Evolutionary conservation across 352 stramenopile genomes (phyloP), one percentile per base, ranked within the genome.

Genomic region (Peronospora tabacina): DNA sequence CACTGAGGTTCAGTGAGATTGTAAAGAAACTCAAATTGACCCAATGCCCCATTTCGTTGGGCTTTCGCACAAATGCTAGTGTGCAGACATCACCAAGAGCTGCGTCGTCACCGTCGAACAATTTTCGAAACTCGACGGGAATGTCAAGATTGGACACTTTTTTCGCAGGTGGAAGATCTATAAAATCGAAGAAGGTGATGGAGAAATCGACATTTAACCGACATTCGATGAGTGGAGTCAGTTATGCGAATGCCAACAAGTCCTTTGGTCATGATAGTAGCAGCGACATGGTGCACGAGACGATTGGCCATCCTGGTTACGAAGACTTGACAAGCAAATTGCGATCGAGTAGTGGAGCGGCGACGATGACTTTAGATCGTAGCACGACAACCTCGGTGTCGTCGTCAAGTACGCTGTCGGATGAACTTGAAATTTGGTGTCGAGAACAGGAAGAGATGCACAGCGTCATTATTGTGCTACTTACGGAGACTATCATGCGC

Each of bases 391-490:
- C 60, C 30, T 85, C 73, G 4, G 49, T 77, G 52, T 87, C 72
- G 33, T 74, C 66, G 17, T 68, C 69, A 7, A 79, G 66, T n/a
- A 83, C 72, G 15, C 44, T 87, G 13, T 83, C 78, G n/a, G 78
- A 90, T 44, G 81, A 90, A 36, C 58, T 92, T 19, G 78, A 92
- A 52, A 39, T 75, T 7, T 92, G 77, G 66, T 85, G 75, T 51
- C 76, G 75, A 36, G 75, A 87, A 44, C 81, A 92, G 52, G 81
- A 92, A 49, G 81, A 89, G 47, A 88, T 92, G 81, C 81, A 92
- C 61, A 86, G 72, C 48, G 75, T 75, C 20, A 75, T 89, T 37
- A 77, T 92, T 40, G 63, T 90, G 52, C 59, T 92, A 43, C 51
- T 92, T 5, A 92, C 81, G 4, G 81, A 92, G 59, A 92, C 81